phyloP scores from a whole-genome alignment of 306 rosid species.

The Boehmeria nivea region DNA sequence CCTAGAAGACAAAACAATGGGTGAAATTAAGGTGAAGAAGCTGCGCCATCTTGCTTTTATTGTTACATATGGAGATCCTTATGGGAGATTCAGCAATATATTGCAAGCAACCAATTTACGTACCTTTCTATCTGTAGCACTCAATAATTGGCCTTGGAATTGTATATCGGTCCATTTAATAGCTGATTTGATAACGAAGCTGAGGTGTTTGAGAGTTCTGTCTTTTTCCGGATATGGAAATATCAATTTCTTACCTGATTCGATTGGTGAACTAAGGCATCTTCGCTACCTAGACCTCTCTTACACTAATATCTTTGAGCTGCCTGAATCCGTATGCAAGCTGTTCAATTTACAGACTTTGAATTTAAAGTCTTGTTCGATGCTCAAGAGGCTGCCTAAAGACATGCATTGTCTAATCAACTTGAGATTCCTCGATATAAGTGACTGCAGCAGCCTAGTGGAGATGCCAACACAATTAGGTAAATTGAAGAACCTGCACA shows the following conservation, averaged over 20 bases:
- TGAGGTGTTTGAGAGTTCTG: slow-evolving; percentile 8
- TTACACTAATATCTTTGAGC: background rate
- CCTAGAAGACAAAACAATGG: background rate
- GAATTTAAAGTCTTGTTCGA: background rate
- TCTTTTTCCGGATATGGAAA: background rate
- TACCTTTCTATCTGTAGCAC: background rate
- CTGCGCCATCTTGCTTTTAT: background rate
- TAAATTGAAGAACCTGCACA: slow-evolving; percentile 9
- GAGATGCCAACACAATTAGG: slow-evolving; percentile 10
- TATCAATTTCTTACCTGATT: background rate
- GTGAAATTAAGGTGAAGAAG: background rate
- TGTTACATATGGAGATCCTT: background rate
- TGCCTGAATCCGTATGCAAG: slow-evolving; percentile 3
- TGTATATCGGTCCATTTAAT: no score
- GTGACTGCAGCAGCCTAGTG: background rate
- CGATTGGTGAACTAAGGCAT: background rate
- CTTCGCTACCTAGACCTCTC: slow-evolving; percentile 13
- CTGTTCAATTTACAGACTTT: slow-evolving; percentile 20
- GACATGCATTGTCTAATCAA: slow-evolving; percentile 8
- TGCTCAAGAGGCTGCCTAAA: slow-evolving; percentile 5
- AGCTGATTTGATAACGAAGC: slow-evolving; percentile 1
- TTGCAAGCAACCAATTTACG: no score
- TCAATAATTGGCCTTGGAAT: no score
- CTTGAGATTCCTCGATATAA: slow-evolving; percentile 12
- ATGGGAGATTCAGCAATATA: background rate